Evolutionary conservation across 345 rosid species (phyloP).

Genomic region (Eutrema heterophyllum): DNA sequence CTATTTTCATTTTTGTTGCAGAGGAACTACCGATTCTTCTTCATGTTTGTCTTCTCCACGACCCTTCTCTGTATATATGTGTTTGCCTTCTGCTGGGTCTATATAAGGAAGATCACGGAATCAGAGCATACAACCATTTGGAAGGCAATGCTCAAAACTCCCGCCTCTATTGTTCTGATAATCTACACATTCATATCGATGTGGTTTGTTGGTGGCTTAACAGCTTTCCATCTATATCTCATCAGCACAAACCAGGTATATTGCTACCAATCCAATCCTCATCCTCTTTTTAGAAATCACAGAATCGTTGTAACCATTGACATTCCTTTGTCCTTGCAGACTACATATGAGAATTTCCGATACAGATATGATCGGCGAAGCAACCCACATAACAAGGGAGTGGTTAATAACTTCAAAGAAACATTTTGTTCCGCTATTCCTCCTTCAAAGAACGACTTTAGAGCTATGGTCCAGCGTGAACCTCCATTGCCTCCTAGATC

Average conservation of each 20-base stretch:
- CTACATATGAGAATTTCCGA: conserved; percentile 94
- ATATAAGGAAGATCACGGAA: conserved; percentile 67
- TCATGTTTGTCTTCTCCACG: conserved; percentile 84
- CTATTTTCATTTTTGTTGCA: conserved; percentile 38
- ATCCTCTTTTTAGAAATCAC: neutral
- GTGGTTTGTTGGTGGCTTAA: conserved; percentile 99
- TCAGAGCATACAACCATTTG: conserved; percentile 46
- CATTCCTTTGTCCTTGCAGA: conserved; percentile 41
- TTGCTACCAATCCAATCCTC: neutral
- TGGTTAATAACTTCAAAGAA: conserved; percentile 65
- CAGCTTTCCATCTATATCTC: conserved; percentile 86
- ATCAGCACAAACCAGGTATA: conserved; percentile 93
- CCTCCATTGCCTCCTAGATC: conserved; percentile 56
- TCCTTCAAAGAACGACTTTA: conserved; percentile 72
- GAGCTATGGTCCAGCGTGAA: conserved; percentile 71
- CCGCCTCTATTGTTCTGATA: conserved; percentile 78
- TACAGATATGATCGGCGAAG: conserved; percentile 77
- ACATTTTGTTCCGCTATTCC: conserved; percentile 64
- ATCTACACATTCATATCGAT: conserved; percentile 83
- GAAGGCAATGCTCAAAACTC: conserved; percentile 41
- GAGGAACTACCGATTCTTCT: conserved; percentile 98
- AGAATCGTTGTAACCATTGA: neutral
- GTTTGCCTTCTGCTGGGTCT: conserved; percentile 94
- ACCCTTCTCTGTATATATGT: conserved; percentile 87
- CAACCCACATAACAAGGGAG: conserved; percentile 81